These are phyloP conservation scores for Arthrobotrys musiformis DNA, from an alignment of 2,329 filamentous ascomycete genomes.

Conservation along the genomic window DNA sequence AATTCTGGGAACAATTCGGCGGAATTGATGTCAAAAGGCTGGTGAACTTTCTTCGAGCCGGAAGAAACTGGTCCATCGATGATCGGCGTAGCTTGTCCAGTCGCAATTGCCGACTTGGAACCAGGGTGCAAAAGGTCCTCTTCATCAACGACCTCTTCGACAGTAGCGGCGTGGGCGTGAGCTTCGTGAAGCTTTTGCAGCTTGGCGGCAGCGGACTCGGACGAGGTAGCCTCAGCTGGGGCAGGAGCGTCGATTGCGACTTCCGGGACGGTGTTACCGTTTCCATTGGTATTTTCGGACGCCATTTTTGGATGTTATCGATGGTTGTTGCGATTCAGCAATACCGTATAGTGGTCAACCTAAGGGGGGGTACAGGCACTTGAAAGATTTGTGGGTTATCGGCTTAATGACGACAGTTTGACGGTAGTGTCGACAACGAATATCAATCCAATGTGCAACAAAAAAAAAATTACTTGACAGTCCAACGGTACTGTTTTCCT, in stretches of 20 bases:
- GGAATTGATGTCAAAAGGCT: slow-evolving; percentile 80
- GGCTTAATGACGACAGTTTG: slow-evolving; percentile 46
- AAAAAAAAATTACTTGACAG: background rate
- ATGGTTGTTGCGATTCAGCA: slow-evolving; percentile 49
- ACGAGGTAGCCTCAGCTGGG: slow-evolving; percentile 8
- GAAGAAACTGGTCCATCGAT: slow-evolving; percentile 59
- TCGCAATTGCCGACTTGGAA: slow-evolving; percentile 62
- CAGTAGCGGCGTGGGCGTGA: slow-evolving; percentile 70
- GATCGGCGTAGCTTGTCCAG: slow-evolving; percentile 61
- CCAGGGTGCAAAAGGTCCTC: slow-evolving; percentile 73
- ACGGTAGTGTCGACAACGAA: slow-evolving; percentile 37
- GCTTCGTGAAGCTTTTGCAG: slow-evolving; percentile 72
- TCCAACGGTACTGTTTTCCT: background rate
- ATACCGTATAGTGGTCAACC: slow-evolving; percentile 56
- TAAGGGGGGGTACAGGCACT: slow-evolving; percentile 53
- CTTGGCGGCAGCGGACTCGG: slow-evolving; percentile 67
- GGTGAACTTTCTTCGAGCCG: slow-evolving; percentile 60
- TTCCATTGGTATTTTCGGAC: slow-evolving; percentile 47
- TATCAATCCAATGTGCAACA: background rate
- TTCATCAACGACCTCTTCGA: slow-evolving; percentile 85
- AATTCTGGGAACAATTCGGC: slow-evolving; percentile 95
- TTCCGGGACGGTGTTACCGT: slow-evolving; percentile 55
- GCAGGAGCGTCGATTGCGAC: slow-evolving; percentile 57
- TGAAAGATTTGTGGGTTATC: slow-evolving; percentile 46
- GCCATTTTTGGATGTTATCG: slow-evolving; percentile 44